Conservation (phyloP, 345 rosid species). For the Crucihimalaya himalaica region DNA sequence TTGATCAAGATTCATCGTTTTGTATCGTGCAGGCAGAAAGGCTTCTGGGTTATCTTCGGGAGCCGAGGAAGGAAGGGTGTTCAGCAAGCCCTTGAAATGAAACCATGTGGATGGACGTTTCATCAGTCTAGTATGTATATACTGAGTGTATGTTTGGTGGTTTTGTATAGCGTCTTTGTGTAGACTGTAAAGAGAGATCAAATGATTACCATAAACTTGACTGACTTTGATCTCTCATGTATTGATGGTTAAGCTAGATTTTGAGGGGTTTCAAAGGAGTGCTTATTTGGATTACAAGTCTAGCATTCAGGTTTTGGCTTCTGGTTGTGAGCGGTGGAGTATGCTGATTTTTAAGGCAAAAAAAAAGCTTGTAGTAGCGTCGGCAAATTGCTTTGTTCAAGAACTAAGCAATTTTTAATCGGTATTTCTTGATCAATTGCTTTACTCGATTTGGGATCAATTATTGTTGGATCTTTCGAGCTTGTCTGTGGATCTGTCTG, state of each 20-base stretch:
- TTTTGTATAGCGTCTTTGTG: conserved; percentile 57
- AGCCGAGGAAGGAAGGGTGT: conserved; percentile 63
- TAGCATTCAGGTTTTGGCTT: conserved; percentile 37
- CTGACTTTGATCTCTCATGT: conserved; percentile 36
- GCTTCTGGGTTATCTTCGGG: conserved; percentile 74
- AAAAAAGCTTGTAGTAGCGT: conserved; percentile 31
- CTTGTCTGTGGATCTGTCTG: conserved; percentile 23
- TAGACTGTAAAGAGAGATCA: conserved; percentile 39
- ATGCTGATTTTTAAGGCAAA: conserved; percentile 41
- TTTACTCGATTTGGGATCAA: background rate
- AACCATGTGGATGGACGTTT: conserved; percentile 1
- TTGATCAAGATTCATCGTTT: conserved; percentile 1
- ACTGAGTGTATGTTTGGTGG: conserved; percentile 46
- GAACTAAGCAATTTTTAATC: conserved; percentile 12
- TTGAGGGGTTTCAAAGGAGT: conserved; percentile 28
- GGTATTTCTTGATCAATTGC: conserved; percentile 7
- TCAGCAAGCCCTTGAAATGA: conserved; percentile 54
- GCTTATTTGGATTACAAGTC: conserved; percentile 28
- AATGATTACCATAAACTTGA: conserved; percentile 10
- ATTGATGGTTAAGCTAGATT: conserved; percentile 41
- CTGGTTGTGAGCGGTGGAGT: conserved; percentile 20
- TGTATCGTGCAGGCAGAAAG: conserved; percentile 76
- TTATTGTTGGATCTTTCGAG: background rate
- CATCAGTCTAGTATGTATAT: conserved; percentile 50
- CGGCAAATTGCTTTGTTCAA: conserved; percentile 28